Evolutionary conservation across 805 yeast genomes (phyloP).

Genomic region (Yarrowia sp.): DNA sequence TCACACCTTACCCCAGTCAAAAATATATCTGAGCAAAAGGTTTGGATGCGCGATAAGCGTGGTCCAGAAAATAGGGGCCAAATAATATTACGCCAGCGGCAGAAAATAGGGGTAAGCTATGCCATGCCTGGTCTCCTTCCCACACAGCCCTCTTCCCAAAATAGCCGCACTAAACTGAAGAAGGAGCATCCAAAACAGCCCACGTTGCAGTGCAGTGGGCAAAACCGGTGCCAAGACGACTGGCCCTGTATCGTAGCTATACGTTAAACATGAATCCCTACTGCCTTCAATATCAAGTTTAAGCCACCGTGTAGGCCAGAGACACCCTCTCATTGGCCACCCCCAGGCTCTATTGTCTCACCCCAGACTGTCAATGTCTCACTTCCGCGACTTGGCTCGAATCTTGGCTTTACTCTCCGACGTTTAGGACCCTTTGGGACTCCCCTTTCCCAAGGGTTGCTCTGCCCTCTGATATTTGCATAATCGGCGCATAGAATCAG

Average conservation of each 20-base stretch:
- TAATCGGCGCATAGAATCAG: conserved; percentile 10
- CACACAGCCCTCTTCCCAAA: background rate
- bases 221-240: background rate
- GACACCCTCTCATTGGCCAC: background rate
- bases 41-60: background rate
- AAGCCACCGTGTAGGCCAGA: no score
- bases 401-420: background rate
- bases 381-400: background rate
- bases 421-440: background rate
- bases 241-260: no score
- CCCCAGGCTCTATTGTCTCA: background rate
- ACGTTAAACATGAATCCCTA: no score
- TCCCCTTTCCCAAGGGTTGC: conserved; percentile 19
- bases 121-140: background rate
- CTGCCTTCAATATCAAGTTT: no score
- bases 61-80: background rate
- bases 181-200: background rate
- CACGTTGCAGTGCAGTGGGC: background rate
- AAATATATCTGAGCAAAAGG: background rate
- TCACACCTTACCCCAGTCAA: no score
- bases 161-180: background rate
- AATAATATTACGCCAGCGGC: background rate
- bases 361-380: conserved; percentile 16
- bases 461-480: conserved; percentile 18
- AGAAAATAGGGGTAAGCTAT: background rate